Base-by-base conservation (phyloP, 441 rosid genomes). In the Mallotus repandus region DNA sequence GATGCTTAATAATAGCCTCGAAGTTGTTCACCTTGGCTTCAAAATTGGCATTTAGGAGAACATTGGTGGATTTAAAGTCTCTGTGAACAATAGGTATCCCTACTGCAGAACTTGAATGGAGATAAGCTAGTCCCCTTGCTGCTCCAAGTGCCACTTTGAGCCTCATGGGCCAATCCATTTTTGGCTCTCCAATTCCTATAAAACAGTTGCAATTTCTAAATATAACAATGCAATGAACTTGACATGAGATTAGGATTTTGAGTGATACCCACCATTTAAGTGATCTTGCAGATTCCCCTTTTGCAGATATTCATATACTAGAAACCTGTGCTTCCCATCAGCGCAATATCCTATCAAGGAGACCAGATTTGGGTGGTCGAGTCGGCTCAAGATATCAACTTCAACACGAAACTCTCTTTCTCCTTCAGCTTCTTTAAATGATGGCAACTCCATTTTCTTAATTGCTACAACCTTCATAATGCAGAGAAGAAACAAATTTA, bases 281-380 rank as follows among this genome's bases (percentile, higher is more conserved):
- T 86, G 97, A 87, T 89, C 99, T 86, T 95, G 99, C 78, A 95
- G 91, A 89, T 95, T 95, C 78, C 98, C 98, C 25, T 85, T 91
- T 81, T 82, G 88, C 98, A 92, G 86, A 81, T 85, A 91, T 77
- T 94, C 97, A 61, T 95, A 95, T 63, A 92, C 98, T 70, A 95
- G 89, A 86, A 95, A 92, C 74, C 99, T 85, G 71, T 89, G 84
- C 83, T 91, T 89, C 68, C 99, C 94, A 74, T 95, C 98, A 52
- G 98, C 98, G 50, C 93, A 89, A 76, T 95, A 95, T 67, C 97
- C 99, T 69, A 89, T 89, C 83, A 92, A 78, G 49, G 98, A 88
- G 16, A 92, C 97, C 74, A 94, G 87, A 82, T 89, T 92, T 59
- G 92, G 93, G 76, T 94, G 98, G 75, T 91, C 89, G 46, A 94